These are phyloP conservation scores for Phoenix roebelenii DNA, from an alignment of 176 grass and related monocot species.

Conservation along the genomic window DNA sequence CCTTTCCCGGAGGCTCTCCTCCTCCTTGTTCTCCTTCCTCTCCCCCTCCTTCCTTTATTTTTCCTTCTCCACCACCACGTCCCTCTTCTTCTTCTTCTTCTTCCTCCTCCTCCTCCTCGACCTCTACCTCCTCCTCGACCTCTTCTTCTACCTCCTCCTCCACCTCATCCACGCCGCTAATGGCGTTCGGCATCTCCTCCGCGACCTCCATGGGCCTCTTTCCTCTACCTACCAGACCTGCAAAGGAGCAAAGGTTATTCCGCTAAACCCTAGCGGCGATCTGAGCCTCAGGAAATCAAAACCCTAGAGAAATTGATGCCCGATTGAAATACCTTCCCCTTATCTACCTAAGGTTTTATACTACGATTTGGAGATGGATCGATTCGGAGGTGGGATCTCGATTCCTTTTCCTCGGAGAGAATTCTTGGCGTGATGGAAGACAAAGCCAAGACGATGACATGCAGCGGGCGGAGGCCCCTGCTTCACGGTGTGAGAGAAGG, in stretches of 20 bases:
- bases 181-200: conserved; percentile 37
- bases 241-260: background rate
- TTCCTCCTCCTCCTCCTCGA: conserved; percentile 18
- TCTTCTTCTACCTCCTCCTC: conserved; percentile 43
- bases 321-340: too few relatives aligned
- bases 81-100: conserved; percentile 1
- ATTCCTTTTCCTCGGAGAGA: too few relatives aligned
- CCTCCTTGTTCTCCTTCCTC: conserved; percentile 5
- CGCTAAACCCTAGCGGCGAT: too few relatives aligned
- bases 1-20: background rate
- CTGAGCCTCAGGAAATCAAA: too few relatives aligned
- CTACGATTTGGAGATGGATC: too few relatives aligned
- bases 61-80: conserved; percentile 18
- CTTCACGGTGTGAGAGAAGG: too few relatives aligned
- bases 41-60: conserved; percentile 23
- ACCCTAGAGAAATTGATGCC: too few relatives aligned
- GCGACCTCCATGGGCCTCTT: conserved; percentile 9
- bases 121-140: conserved; percentile 32
- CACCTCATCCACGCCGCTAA: conserved; percentile 60
- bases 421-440: background rate
- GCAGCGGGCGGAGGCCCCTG: too few relatives aligned
- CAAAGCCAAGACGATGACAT: background rate
- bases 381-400: too few relatives aligned
- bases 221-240: conserved; percentile 13
- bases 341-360: too few relatives aligned